A percentile compares a stretch with the other conserved stretches of the same genome.
These are phyloP conservation scores for Syncephalastrum monosporum DNA, from an alignment of 371 early-diverging fungal species.

Conservation along the genomic window DNA sequence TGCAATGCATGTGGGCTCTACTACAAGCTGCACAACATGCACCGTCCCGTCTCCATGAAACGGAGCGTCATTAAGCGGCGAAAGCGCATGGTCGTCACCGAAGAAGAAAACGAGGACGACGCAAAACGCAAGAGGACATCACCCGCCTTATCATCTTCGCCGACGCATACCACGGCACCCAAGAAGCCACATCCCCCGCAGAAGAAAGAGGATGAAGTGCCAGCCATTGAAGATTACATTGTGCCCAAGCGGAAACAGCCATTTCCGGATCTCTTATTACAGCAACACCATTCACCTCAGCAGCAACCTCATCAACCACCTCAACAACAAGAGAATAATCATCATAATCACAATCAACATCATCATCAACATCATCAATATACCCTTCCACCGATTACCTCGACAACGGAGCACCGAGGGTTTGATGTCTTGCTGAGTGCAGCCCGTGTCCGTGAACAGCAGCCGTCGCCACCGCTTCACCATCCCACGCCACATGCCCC, in stretches of 20 bases:
- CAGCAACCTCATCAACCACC: no score
- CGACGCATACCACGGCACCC: background rate
- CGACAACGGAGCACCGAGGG: no score
- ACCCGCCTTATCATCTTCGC: constrained; percentile 1
- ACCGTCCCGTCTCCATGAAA: constrained; percentile 81
- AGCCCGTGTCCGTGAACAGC: no score
- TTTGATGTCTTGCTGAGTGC: no score
- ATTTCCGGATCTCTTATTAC: background rate
- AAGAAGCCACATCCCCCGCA: background rate
- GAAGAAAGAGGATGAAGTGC: constrained; percentile 12
- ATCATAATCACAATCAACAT: no score
- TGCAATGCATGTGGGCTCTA: constrained; percentile 92
- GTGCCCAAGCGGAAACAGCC: constrained; percentile 12
- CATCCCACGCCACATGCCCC: background rate
- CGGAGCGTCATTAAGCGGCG: constrained; percentile 81
- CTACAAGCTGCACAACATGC: constrained; percentile 76
- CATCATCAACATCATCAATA: no score
- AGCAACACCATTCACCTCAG: background rate
- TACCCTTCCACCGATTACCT: no score
- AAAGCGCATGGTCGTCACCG: constrained; percentile 54
- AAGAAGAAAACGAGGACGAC: constrained; percentile 21
- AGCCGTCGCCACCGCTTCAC: background rate
- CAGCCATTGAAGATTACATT: constrained; percentile 24
- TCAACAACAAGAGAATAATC: no score
- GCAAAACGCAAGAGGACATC: constrained; percentile 8